phyloP scores from a whole-genome alignment of 2,329 filamentous ascomycete genomes.

The Beauveria sp. region DNA sequence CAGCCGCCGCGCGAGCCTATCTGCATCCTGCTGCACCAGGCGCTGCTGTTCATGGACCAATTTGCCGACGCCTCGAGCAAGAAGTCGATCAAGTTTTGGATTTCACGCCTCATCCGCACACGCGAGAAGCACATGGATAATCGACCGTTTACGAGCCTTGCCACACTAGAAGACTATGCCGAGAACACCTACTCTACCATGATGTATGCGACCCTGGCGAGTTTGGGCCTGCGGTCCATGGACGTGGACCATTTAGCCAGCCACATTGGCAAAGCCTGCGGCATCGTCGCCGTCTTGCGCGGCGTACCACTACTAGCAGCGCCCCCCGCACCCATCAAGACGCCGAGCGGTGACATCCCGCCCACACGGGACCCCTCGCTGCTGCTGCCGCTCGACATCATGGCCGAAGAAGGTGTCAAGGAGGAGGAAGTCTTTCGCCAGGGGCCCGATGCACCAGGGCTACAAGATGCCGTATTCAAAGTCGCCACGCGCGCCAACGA shows the following conservation, averaged over 20 bases:
- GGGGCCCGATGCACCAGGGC: slow-evolving; percentile 68
- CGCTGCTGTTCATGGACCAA: slow-evolving; percentile 54
- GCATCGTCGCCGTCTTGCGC: slow-evolving; percentile 78
- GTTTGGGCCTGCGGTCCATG: slow-evolving; percentile 70
- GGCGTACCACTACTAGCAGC: slow-evolving; percentile 85
- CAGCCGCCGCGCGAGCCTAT: slow-evolving; percentile 84
- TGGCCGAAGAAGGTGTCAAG: slow-evolving; percentile 71
- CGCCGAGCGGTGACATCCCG: slow-evolving; percentile 32
- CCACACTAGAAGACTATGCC: slow-evolving; percentile 75
- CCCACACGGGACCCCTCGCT: slow-evolving; percentile 44
- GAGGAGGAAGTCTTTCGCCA: slow-evolving; percentile 86
- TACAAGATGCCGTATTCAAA: slow-evolving; percentile 83
- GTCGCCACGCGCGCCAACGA: slow-evolving; percentile 93
- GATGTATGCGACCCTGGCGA: slow-evolving; percentile 78
- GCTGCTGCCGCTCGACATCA: slow-evolving; percentile 78
- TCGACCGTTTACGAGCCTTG: slow-evolving; percentile 67
- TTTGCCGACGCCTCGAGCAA: slow-evolving; percentile 30
- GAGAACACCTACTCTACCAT: slow-evolving; percentile 93
- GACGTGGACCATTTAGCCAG: slow-evolving; percentile 88
- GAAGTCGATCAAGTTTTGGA: slow-evolving; percentile 60
- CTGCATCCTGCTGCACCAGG: slow-evolving; percentile 71
- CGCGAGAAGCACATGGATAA: slow-evolving; percentile 79
- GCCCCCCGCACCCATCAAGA: slow-evolving; percentile 42
- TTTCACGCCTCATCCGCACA: slow-evolving; percentile 69
- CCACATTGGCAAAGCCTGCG: slow-evolving; percentile 89